Conservation (phyloP, 768 basidiomycete genomes). For the Gelatoporia subvermispora region DNA sequence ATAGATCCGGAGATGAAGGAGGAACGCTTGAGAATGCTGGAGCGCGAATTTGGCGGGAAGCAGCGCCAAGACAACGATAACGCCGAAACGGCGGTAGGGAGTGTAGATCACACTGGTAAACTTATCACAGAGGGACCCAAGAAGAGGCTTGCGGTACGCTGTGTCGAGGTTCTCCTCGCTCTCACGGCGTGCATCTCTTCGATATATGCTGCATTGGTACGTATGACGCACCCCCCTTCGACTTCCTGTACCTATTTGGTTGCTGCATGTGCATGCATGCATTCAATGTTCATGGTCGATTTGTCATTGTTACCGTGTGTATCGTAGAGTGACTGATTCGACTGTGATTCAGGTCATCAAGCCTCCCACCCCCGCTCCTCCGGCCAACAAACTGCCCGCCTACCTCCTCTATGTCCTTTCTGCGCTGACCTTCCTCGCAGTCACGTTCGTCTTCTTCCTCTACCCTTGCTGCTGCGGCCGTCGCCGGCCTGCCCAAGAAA, state of each 20-base stretch:
- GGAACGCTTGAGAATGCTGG: conserved; percentile 67
- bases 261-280: too few species aligned
- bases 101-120: conserved; percentile 50
- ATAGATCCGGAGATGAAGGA: conserved; percentile 54
- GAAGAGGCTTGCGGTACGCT: conserved; percentile 47
- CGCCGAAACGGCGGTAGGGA: conserved; percentile 49
- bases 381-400: conserved; percentile 49
- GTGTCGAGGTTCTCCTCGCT: conserved; percentile 45
- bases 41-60: conserved; percentile 56
- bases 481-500: conserved; percentile 22
- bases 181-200: conserved; percentile 48
- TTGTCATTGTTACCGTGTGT: too few species aligned
- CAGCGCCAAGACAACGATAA: conserved; percentile 29
- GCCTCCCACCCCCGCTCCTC: conserved; percentile 44
- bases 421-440: conserved; percentile 43
- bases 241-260: too few species aligned
- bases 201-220: conserved; percentile 60
- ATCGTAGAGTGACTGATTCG: too few species aligned
- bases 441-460: conserved; percentile 52
- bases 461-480: conserved; percentile 51
- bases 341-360: conserved; percentile 45
- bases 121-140: conserved; percentile 61
- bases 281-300: too few species aligned
- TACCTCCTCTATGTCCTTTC: conserved; percentile 56
- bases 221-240: conserved; percentile 21